These are phyloP conservation scores for Ganoderma lingzhi DNA, from an alignment of 1,284 basidiomycete genomes.

Conservation along the genomic window DNA sequence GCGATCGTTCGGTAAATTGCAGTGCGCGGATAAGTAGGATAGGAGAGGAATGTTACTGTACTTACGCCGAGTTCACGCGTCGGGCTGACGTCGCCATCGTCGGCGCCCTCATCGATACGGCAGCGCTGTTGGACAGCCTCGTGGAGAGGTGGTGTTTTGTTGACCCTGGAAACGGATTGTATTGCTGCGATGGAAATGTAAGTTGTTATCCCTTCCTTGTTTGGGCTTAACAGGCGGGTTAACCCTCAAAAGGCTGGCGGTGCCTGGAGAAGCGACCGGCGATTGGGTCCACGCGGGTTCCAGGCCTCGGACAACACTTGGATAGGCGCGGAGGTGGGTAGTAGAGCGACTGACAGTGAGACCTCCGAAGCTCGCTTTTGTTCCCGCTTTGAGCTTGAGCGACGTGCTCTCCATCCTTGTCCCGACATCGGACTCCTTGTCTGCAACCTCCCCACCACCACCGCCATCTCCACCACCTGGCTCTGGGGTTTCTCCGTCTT, in stretches of 20 bases:
- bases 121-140: not conserved
- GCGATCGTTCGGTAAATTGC: not conserved
- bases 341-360: not conserved
- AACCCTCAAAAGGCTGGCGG: not conserved
- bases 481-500: not conserved
- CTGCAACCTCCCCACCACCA: not conserved
- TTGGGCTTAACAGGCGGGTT: not conserved
- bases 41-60: too few species aligned
- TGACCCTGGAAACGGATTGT: slow-evolving; percentile 1
- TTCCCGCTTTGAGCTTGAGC: not conserved
- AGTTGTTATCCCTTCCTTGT: not conserved
- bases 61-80: not conserved
- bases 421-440: slow-evolving; percentile 13
- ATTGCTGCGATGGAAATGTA: not conserved
- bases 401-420: slow-evolving; percentile 7
- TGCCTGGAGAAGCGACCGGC: not conserved
- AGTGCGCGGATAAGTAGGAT: too few species aligned
- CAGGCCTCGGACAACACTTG: not conserved
- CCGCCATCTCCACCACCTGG: not conserved
- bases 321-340: not conserved
- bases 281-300: not conserved
- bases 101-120: not conserved
- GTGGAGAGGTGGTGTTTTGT: not conserved
- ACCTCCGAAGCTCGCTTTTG: not conserved
- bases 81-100: not conserved